A percentile compares a stretch with the other conserved stretches of the same genome.
phyloP scores from a whole-genome alignment of 1,284 basidiomycete genomes.

The Baeospora myosura region DNA sequence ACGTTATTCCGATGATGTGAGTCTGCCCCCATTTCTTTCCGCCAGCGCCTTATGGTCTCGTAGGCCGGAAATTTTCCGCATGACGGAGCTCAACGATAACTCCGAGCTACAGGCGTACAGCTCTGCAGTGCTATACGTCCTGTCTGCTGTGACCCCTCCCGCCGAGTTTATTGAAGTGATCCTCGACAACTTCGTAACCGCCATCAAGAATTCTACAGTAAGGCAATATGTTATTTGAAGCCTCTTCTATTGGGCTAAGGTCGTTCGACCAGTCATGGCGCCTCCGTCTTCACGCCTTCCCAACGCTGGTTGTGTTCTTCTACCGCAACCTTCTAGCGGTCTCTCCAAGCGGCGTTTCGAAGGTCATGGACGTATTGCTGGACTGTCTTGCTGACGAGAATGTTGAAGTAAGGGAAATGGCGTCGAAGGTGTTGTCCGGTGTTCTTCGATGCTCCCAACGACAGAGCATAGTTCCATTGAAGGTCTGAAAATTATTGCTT shows the following conservation, averaged over 20 bases:
- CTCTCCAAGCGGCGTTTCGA: conserved; percentile 55
- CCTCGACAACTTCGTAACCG: conserved; percentile 51
- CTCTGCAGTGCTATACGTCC: conserved; percentile 65
- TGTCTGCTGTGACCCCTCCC: conserved; percentile 64
- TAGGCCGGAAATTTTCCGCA: conserved; percentile 72
- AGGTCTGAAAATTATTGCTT: conserved; percentile 38
- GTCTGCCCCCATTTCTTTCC: conserved; percentile 21
- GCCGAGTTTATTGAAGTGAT: conserved; percentile 55
- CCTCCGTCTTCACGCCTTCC: conserved; percentile 66
- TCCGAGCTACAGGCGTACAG: conserved; percentile 68
- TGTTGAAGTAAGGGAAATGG: conserved; percentile 90
- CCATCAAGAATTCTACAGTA: conserved; percentile 66
- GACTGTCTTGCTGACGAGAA: conserved; percentile 86
- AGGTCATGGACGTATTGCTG: conserved; percentile 75
- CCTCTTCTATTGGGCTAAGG: conserved; percentile 10
- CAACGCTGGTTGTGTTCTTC: conserved; percentile 77
- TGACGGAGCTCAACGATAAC: conserved; percentile 77
- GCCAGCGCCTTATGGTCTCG: conserved; percentile 8
- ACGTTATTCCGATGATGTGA: conserved; percentile 69
- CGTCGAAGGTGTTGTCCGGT: conserved; percentile 84
- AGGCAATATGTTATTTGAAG: conserved; percentile 15
- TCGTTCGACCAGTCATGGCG: conserved; percentile 58
- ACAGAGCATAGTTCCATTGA: conserved; percentile 79
- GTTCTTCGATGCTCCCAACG: conserved; percentile 92
- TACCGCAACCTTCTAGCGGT: conserved; percentile 80